phyloP scores from a whole-genome alignment of 2,329 filamentous ascomycete species.

The Aspergillus intermedius region DNA sequence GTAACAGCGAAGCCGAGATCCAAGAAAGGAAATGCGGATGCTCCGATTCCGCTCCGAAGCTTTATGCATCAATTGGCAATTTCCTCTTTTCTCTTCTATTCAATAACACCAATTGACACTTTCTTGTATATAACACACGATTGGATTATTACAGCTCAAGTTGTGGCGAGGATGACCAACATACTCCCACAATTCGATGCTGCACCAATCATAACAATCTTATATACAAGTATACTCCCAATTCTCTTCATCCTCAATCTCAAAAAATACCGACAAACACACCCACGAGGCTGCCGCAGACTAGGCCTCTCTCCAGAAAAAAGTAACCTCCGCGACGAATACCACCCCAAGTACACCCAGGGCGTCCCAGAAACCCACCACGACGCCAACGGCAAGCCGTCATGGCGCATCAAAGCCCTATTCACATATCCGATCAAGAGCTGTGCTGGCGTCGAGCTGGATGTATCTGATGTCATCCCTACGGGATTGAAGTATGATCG shows the following conservation, averaged over 20 bases:
- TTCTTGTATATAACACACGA: no score
- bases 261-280: conserved; percentile 1
- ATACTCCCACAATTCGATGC: no score
- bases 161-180: no score
- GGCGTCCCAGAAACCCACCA: conserved; percentile 23
- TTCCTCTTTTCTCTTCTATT: no score
- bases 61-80: no score
- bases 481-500: conserved; percentile 73
- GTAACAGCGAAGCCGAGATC: not conserved
- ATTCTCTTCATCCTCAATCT: conserved; percentile 3
- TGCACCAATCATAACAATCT: not conserved
- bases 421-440: conserved; percentile 80
- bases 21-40: not conserved
- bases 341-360: conserved; percentile 44
- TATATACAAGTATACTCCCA: conserved; percentile 4
- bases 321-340: conserved; percentile 54
- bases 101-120: no score
- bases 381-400: conserved; percentile 29
- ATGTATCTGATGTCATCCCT: conserved; percentile 56
- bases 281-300: conserved; percentile 46
- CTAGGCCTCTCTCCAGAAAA: conserved; percentile 41
- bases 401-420: conserved; percentile 58
- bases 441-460: conserved; percentile 68
- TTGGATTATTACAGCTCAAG: no score
- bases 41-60: conserved; percentile 1